phyloP scores from a whole-genome alignment of 208 protist species.

The Crithidia expoeki region DNA sequence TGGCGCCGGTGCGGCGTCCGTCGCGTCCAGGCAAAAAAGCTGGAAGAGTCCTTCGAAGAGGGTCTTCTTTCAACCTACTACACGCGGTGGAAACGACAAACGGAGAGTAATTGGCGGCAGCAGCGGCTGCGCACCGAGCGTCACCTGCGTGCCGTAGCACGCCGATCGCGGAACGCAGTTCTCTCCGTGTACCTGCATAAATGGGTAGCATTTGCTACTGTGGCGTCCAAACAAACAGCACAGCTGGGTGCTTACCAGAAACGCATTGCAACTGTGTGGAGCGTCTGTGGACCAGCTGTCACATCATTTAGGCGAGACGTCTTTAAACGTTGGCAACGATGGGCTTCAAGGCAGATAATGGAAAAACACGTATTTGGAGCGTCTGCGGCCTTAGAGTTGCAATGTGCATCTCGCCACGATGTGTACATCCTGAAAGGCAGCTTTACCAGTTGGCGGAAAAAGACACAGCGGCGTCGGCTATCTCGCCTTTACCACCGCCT shows the following conservation, averaged over 20 bases:
- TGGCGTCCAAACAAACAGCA: neutral
- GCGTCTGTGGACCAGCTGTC: neutral
- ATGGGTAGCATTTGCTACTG: neutral
- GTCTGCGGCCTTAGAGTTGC: neutral
- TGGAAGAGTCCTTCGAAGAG: neutral
- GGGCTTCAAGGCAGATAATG: neutral
- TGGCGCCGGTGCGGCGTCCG: neutral
- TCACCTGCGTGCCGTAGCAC: conserved; percentile 14
- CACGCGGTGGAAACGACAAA: conserved; percentile 4
- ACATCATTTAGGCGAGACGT: neutral
- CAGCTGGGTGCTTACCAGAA: conserved; percentile 15
- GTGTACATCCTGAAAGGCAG: neutral
- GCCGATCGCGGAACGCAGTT: neutral
- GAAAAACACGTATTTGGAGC: neutral
- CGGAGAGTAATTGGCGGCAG: conserved; percentile 1
- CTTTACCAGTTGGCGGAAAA: neutral
- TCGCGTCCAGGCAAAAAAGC: neutral
- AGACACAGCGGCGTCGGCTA: conserved; percentile 2
- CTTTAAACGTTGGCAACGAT: conserved; percentile 6
- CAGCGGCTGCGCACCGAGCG: conserved; percentile 9
- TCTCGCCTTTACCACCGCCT: conserved; percentile 10
- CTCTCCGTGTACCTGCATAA: conserved; percentile 15
- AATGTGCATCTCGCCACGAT: neutral
- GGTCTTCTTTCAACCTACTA: conserved; percentile 5
- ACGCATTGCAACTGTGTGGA: conserved; percentile 9